Evolutionary conservation across 2,329 filamentous ascomycete species (phyloP).

Genomic region (Botrytis elliptica): DNA sequence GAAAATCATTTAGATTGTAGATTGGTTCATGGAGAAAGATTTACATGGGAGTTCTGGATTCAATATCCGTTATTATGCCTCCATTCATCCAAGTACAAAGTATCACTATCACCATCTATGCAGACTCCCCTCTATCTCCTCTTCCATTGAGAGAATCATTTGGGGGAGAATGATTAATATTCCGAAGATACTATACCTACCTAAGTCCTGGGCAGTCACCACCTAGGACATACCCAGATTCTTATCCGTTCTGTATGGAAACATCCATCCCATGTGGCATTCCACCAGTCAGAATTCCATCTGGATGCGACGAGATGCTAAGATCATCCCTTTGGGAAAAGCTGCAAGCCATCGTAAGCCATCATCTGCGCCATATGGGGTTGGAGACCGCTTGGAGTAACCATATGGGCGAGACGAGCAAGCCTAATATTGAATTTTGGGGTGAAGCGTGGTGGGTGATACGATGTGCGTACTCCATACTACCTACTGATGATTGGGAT

Average conservation of each 20-base stretch:
- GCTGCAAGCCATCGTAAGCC: neutral
- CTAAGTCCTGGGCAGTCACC: neutral
- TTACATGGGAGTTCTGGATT: neutral
- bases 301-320: neutral
- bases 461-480: neutral
- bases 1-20: neutral
- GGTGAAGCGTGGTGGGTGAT: neutral
- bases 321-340: neutral
- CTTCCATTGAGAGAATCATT: neutral
- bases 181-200: neutral
- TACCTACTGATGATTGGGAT: neutral
- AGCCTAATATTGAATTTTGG: constrained; percentile 7
- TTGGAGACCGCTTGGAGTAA: neutral
- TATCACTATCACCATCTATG: neutral
- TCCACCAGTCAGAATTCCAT: neutral
- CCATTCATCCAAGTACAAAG: neutral
- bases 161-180: neutral
- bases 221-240: neutral
- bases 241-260: neutral
- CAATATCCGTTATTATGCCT: neutral
- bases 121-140: neutral
- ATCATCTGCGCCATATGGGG: neutral
- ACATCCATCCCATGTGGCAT: constrained; percentile 2
- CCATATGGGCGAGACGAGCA: neutral
- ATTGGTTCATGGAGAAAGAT: neutral